Conservation (phyloP, 129 eudicot genomes). For the Ambrosia artemisiifolia region DNA sequence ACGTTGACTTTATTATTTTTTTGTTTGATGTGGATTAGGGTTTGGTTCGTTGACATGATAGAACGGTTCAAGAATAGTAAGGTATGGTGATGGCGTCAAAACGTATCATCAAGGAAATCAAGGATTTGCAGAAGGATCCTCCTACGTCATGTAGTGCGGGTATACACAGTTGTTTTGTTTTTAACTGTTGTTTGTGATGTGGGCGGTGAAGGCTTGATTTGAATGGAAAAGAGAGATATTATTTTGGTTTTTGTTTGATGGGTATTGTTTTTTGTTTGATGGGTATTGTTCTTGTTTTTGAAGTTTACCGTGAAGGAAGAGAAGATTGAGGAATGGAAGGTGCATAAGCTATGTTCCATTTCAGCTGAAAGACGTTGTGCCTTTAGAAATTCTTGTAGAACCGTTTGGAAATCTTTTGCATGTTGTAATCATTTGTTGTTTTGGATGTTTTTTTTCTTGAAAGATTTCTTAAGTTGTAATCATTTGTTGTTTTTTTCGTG, state of each 20-base stretch:
- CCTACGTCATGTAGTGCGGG: conserved; percentile 67
- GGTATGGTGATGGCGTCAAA: conserved; percentile 52
- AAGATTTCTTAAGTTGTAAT: no score
- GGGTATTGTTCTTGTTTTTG: no score
- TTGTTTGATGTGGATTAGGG: conserved; percentile 15
- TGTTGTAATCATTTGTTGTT: no score
- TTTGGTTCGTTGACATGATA: conserved; percentile 4
- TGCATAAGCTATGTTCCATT: conserved; percentile 56
- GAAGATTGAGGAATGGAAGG: conserved; percentile 46
- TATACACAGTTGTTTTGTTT: conserved; percentile 1
- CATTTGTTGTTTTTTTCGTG: no score
- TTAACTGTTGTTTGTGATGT: neutral
- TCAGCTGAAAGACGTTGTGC: conserved; percentile 80
- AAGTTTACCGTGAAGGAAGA: conserved; percentile 41
- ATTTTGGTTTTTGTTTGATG: no score
- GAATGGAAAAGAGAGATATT: no score
- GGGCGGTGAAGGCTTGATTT: no score
- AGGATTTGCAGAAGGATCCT: conserved; percentile 71
- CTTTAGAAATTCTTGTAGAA: conserved; percentile 69
- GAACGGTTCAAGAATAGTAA: conserved; percentile 18
- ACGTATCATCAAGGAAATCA: conserved; percentile 58
- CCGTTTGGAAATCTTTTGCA: conserved; percentile 68
- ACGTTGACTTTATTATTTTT: conserved; percentile 4
- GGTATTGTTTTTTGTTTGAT: no score
- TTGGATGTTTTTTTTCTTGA: no score